These are phyloP conservation scores for Cercospora sesami DNA, from an alignment of 2,329 filamentous ascomycete genomes.

Conservation along the genomic window DNA sequence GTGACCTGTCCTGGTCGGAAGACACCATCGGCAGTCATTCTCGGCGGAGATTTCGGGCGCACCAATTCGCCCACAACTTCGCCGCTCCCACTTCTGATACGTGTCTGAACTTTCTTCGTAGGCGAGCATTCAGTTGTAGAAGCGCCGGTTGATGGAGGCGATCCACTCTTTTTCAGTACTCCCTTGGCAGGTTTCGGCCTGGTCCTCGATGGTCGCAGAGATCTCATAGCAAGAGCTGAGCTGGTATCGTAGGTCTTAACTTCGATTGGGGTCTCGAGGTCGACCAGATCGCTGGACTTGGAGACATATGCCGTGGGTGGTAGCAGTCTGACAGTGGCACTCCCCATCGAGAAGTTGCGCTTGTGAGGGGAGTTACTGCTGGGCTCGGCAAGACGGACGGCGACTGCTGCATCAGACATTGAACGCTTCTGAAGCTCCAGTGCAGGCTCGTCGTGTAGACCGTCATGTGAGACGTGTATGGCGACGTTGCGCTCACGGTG, in stretches of 20 bases:
- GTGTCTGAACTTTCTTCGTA: not conserved
- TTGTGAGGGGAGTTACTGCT: not conserved
- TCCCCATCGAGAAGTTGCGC: conserved; percentile 6
- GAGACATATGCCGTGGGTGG: not conserved
- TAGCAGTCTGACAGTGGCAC: not conserved
- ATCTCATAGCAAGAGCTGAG: conserved; percentile 2
- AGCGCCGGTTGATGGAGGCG: conserved; percentile 7
- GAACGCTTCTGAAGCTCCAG: conserved; percentile 9
- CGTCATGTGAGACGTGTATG: not conserved
- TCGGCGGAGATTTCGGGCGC: not conserved
- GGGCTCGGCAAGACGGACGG: not conserved
- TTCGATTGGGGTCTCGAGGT: conserved; percentile 15
- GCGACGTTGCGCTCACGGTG: conserved; percentile 6
- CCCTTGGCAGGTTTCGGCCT: conserved; percentile 23
- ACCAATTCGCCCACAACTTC: not conserved
- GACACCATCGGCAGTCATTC: not conserved
- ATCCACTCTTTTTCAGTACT: conserved; percentile 24
- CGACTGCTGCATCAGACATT: conserved; percentile 6
- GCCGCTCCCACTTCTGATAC: not conserved
- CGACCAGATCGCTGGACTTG: not conserved
- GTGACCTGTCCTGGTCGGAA: not conserved
- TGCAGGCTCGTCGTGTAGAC: not conserved
- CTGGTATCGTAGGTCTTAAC: conserved; percentile 13
- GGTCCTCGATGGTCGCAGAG: conserved; percentile 18
- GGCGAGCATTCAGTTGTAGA: conserved; percentile 12